Evolutionary conservation across 2,329 filamentous ascomycete species (phyloP), one percentile per base, ranked within the genome.

Genomic region (Septoria linicola): DNA sequence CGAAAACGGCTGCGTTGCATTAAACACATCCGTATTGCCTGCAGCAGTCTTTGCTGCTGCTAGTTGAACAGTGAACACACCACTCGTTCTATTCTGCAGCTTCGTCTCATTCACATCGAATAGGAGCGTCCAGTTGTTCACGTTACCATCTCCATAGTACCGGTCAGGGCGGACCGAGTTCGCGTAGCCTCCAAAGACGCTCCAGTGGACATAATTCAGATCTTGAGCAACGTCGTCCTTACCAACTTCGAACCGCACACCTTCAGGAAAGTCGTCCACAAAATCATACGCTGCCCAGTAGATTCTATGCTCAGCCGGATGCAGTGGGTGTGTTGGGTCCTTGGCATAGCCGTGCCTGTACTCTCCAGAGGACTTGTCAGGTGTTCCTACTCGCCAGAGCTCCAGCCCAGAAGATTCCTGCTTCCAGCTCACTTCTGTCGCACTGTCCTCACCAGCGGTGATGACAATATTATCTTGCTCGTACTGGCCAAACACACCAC

Each of bases 151-250:
- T 16, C 73, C 69, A 35, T 70, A 68, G 42, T 76, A 74, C 4
- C 72, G 66, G 37, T 73, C 67, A 1, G 71, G 66, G 0, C 78
- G 71, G 3, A 72, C 46, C 11, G 66, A 74, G 64, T 82, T 78
- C 1, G 71, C 78, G 21, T 77, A 70, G 4, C 79, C 78, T 1
- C 81, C 81, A 59, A 82, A 84, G 7, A 82, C 80, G 50, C 76
- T 79, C 83, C 82, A 85, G 63, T 85, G 83, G 3, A 84, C 77
- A 49, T 84, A 84, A 66, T 85, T 85, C 53, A 83, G 71, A 59
- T 82, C 79, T 8, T 68, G 64, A 0, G 67, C 68, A 14, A 70
- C 71, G 20, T 79, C 66, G 53, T 75, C 77, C 61, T 76, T 66
- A 8, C 81, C 81, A 1, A 85, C 75, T 11, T 75, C 74, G 68